Evolutionary conservation across 2,329 filamentous ascomycete species (phyloP).

Genomic region (Fusarium multiceps): DNA sequence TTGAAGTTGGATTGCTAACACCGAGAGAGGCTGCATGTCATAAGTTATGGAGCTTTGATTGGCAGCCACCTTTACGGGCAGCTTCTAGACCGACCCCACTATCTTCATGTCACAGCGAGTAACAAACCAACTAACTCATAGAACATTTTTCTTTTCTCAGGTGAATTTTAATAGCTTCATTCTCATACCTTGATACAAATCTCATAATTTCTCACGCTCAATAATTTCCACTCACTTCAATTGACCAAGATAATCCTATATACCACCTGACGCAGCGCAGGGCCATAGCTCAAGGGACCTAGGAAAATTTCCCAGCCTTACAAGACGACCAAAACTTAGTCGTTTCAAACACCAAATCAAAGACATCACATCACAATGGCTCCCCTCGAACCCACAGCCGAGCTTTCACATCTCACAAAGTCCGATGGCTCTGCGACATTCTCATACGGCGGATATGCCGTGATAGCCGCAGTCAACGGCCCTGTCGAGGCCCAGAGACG

Average conservation of each 20-base stretch:
- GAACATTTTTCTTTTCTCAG: conserved; percentile 1
- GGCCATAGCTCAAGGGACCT: conserved; percentile 4
- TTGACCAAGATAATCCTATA: background rate
- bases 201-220: background rate
- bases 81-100: conserved; percentile 18
- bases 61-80: conserved; percentile 19
- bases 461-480: conserved; percentile 89
- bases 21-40: conserved; percentile 23
- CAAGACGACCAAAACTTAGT: conserved; percentile 1
- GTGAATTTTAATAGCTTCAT: background rate
- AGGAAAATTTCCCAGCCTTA: conserved; percentile 36
- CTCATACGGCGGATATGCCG: conserved; percentile 78
- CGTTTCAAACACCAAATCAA: conserved; percentile 28
- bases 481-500: conserved; percentile 89
- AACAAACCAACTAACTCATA: conserved; percentile 14
- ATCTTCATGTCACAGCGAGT: conserved; percentile 11
- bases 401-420: conserved; percentile 71
- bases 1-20: conserved; percentile 12
- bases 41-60: conserved; percentile 27
- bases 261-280: conserved; percentile 10
- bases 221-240: background rate
- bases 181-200: background rate
- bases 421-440: conserved; percentile 85
- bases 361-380: conserved; percentile 54
- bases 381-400: conserved; percentile 60